A percentile compares a stretch with the other conserved stretches of the same genome.
These are phyloP conservation scores for Naganishia randhawae DNA, from an alignment of 768 basidiomycete genomes.

Conservation along the genomic window DNA sequence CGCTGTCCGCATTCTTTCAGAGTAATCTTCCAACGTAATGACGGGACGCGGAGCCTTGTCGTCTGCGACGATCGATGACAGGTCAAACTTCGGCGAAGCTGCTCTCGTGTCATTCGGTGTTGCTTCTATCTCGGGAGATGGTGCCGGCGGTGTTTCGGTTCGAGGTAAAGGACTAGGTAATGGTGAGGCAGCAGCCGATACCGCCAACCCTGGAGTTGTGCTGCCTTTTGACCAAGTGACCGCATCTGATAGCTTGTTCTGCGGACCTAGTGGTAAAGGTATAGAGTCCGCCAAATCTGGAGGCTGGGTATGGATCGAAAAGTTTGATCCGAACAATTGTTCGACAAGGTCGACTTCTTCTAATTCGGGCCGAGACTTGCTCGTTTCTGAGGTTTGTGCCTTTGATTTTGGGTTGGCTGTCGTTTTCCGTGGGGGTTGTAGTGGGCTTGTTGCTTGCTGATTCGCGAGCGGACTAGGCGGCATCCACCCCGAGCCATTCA, in stretches of 20 bases:
- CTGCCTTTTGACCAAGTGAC: constrained; percentile 64
- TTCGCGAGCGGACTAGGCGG: background rate
- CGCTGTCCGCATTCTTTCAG: constrained; percentile 95
- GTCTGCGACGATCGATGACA: constrained; percentile 2
- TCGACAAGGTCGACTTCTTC: constrained; percentile 97
- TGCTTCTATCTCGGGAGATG: constrained; percentile 16
- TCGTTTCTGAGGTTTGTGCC: background rate
- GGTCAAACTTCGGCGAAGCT: background rate
- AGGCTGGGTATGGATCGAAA: constrained; percentile 65
- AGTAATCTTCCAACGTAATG: constrained; percentile 91
- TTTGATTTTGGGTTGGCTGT: background rate
- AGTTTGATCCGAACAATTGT: constrained; percentile 79
- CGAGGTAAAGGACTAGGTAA: constrained; percentile 1
- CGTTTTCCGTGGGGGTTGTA: background rate
- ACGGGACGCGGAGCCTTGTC: constrained; percentile 38
- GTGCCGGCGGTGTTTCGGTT: background rate
- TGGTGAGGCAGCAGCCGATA: background rate
- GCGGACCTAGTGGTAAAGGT: constrained; percentile 72
- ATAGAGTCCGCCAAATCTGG: constrained; percentile 82
- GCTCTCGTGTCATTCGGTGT: constrained; percentile 23
- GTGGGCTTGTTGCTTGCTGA: background rate
- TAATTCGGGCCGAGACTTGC: constrained; percentile 52
- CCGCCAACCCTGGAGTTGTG: constrained; percentile 2
- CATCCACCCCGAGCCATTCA: constrained; percentile 17
- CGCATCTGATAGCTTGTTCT: constrained; percentile 85